A percentile compares a stretch with the other conserved stretches of the same genome.
phyloP scores from a whole-genome alignment of 1,284 basidiomycete species.

The Ustilago loliicola region DNA sequence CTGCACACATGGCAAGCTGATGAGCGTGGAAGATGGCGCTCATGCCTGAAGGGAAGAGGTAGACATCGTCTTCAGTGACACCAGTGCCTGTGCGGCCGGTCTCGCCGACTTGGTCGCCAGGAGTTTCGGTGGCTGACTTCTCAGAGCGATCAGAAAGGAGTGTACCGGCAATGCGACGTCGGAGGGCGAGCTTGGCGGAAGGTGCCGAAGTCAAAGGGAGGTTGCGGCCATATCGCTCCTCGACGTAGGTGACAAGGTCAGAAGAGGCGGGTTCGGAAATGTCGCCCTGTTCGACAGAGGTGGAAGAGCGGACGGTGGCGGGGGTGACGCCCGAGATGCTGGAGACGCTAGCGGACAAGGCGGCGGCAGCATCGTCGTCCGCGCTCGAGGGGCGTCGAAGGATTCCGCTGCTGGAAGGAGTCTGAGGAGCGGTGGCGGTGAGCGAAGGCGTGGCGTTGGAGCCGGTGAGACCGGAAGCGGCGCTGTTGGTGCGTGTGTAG shows the following conservation, averaged over 20 bases:
- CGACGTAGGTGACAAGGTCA: slow-evolving; percentile 77
- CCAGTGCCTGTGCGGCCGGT: slow-evolving; percentile 55
- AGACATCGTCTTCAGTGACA: slow-evolving; percentile 83
- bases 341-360: slow-evolving; percentile 24
- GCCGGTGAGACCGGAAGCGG: slow-evolving; percentile 17
- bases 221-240: slow-evolving; percentile 96
- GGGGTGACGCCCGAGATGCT: slow-evolving; percentile 32
- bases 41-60: slow-evolving; percentile 89
- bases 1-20: slow-evolving; percentile 72
- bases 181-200: slow-evolving; percentile 86
- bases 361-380: slow-evolving; percentile 18
- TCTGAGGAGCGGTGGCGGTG: slow-evolving; percentile 29
- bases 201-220: slow-evolving; percentile 81
- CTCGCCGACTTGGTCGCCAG: slow-evolving; percentile 68
- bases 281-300: slow-evolving; percentile 11
- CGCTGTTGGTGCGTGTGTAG: slow-evolving; percentile 49
- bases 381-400: slow-evolving; percentile 31
- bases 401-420: slow-evolving; percentile 39
- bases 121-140: slow-evolving; percentile 30
- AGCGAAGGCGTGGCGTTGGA: slow-evolving; percentile 31
- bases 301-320: slow-evolving; percentile 11
- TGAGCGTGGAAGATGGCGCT: slow-evolving; percentile 92
- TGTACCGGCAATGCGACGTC: slow-evolving; percentile 89
- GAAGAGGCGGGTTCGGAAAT: slow-evolving; percentile 36
- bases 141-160: slow-evolving; percentile 71